Conservation (phyloP, 805 yeast species). For the Diddensiella transvaalensis region DNA sequence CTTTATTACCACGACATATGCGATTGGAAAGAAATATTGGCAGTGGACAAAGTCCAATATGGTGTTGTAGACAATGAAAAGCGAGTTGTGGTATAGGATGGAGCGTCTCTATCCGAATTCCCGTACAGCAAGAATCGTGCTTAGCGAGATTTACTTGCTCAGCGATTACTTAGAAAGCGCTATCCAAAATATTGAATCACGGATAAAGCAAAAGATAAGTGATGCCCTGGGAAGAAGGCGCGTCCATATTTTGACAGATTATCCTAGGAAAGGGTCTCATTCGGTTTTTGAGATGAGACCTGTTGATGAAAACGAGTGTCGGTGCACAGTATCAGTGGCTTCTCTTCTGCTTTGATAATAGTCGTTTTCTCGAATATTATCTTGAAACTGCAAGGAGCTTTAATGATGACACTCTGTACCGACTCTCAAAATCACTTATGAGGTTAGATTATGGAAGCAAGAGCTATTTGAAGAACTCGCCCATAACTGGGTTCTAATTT, state of each 20-base stretch:
- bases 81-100: neutral
- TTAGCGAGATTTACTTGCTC: neutral
- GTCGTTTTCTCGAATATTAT: neutral
- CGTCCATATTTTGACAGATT: neutral
- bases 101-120: neutral
- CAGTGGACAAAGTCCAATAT: neutral
- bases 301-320: neutral
- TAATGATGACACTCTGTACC: neutral
- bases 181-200: too few species aligned
- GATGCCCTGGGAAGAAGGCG: neutral
- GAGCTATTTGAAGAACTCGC: neutral
- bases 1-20: neutral
- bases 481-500: neutral
- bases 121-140: neutral
- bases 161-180: neutral
- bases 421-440: neutral
- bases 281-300: neutral
- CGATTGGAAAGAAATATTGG: neutral
- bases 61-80: neutral
- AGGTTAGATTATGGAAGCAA: neutral
- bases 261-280: neutral
- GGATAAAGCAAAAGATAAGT: neutral
- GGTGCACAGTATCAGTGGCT: neutral
- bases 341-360: neutral
- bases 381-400: neutral